A percentile compares a stretch with the other conserved stretches of the same genome.
These are phyloP conservation scores for Salvia splendens DNA, from an alignment of 257 asterid species.

Conservation along the genomic window DNA sequence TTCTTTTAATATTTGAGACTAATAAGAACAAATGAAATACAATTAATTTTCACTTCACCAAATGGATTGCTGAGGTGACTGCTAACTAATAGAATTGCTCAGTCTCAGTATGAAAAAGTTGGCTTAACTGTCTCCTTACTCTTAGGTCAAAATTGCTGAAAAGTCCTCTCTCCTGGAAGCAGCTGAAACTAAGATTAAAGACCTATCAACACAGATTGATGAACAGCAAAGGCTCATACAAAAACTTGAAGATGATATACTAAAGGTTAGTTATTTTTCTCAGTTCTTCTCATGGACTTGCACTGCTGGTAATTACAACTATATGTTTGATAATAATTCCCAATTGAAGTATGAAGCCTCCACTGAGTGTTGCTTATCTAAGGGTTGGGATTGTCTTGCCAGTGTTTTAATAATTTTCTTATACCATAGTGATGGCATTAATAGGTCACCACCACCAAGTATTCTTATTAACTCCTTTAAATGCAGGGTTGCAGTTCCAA, in stretches of 20 bases:
- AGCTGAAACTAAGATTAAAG: constrained; percentile 68
- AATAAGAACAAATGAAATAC: neutral
- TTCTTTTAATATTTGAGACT: neutral
- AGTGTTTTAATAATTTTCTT: constrained; percentile 11
- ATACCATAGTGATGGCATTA: constrained; percentile 19
- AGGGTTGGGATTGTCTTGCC: constrained; percentile 22
- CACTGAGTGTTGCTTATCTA: constrained; percentile 15
- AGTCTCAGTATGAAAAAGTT: neutral
- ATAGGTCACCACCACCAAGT: constrained; percentile 9
- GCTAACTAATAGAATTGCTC: neutral
- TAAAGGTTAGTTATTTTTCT: constrained; percentile 52
- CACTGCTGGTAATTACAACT: constrained; percentile 10
- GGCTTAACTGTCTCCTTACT: constrained; percentile 32
- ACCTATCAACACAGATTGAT: constrained; percentile 60
- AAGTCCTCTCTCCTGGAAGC: constrained; percentile 79
- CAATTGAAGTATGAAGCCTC: constrained; percentile 10
- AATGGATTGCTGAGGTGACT: constrained; percentile 1
- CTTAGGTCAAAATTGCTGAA: constrained; percentile 83
- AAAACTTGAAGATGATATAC: constrained; percentile 96
- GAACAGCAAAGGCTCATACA: constrained; percentile 93
- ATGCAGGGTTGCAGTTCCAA: constrained; percentile 89
- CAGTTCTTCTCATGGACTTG: constrained; percentile 22
- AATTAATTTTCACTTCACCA: neutral
- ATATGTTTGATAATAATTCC: constrained; percentile 5
- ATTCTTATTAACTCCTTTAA: constrained; percentile 26